Percentiles rank a stretch among this genome's conserved stretches.
Conservation (phyloP, 2,329 filamentous ascomycete genomes). For the Fusarium staphyleae region DNA sequence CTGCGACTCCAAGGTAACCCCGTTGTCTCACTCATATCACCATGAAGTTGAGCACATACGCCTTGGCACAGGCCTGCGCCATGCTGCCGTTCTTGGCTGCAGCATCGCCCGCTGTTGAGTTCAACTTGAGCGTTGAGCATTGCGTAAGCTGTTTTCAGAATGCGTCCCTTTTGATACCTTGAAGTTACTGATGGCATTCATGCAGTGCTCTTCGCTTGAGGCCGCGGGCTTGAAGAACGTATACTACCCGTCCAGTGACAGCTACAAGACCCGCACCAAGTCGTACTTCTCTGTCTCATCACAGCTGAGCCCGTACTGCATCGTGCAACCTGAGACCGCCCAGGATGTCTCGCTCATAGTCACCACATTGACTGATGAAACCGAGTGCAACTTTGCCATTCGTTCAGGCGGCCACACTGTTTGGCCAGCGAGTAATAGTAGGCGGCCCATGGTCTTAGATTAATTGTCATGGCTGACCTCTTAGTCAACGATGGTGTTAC, state of each 20-base stretch:
- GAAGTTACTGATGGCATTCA: background rate
- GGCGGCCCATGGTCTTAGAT: background rate
- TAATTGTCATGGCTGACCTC: background rate
- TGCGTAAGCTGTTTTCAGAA: background rate
- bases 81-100: background rate
- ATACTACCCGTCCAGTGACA: conserved; percentile 9
- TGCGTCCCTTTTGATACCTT: background rate
- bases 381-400: conserved; percentile 25
- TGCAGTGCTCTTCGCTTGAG: conserved; percentile 20
- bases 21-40: background rate
- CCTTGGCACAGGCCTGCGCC: background rate
- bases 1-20: background rate
- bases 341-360: conserved; percentile 31
- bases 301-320: conserved; percentile 33
- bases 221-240: conserved; percentile 21
- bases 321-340: conserved; percentile 34
- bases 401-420: conserved; percentile 25
- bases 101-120: background rate
- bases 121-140: background rate
- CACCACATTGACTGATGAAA: conserved; percentile 9
- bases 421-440: conserved; percentile 17
- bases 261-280: conserved; percentile 26
- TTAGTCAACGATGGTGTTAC: conserved; percentile 25
- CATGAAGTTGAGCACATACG: background rate
- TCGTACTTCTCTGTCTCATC: conserved; percentile 39